Evolutionary conservation across 2,329 filamentous ascomycete genomes (phyloP).

Genomic region (Ceratocystis cubensis): DNA sequence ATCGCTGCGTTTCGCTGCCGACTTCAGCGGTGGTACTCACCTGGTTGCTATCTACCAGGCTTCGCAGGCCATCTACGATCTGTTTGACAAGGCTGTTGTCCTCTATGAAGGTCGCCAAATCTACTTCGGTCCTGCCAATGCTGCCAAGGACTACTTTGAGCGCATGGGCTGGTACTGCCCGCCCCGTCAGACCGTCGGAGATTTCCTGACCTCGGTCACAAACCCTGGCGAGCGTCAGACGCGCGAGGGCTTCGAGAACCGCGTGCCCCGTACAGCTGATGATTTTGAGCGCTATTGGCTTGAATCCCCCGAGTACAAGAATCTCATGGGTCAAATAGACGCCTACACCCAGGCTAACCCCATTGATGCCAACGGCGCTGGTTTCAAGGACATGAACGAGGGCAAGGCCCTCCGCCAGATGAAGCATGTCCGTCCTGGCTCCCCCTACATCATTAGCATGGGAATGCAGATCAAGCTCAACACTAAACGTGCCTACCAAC

Average conservation of each 20-base stretch:
- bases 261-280: conserved; percentile 54
- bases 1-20: conserved; percentile 50
- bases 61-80: conserved; percentile 54
- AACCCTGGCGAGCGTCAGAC: conserved; percentile 48
- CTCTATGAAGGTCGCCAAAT: conserved; percentile 68
- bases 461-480: conserved; percentile 42
- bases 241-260: conserved; percentile 45
- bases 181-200: conserved; percentile 51
- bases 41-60: conserved; percentile 63
- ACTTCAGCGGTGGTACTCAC: conserved; percentile 49
- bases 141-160: conserved; percentile 54
- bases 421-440: conserved; percentile 41
- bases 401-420: conserved; percentile 40
- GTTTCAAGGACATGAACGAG: conserved; percentile 33
- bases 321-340: conserved; percentile 37
- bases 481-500: conserved; percentile 39
- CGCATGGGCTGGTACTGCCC: conserved; percentile 57
- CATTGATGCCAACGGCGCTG: conserved; percentile 30
- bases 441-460: conserved; percentile 45
- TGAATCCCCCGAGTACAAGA: conserved; percentile 34
- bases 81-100: conserved; percentile 64
- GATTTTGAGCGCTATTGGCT: conserved; percentile 48
- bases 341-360: conserved; percentile 37
- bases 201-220: conserved; percentile 58
- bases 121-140: conserved; percentile 52